Conservation (phyloP, 129 eudicot species). For the Apium graveolens region DNA sequence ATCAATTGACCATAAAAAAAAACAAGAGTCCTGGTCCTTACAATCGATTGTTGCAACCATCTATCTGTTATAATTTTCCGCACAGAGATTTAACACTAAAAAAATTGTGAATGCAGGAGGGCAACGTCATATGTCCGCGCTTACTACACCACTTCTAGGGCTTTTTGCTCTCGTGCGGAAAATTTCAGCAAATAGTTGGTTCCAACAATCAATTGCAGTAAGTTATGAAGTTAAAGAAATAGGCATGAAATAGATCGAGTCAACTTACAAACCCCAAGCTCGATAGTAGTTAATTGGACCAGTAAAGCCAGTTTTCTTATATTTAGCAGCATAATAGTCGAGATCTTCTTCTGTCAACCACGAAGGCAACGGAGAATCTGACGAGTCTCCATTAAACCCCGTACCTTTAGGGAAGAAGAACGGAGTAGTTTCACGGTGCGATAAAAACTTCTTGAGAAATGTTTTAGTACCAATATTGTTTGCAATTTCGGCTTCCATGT, state of each 20-base stretch:
- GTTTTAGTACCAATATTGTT: constrained; percentile 29
- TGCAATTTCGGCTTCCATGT: constrained; percentile 48
- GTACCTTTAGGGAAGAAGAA: constrained; percentile 39
- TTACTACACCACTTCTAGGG: too few relatives aligned
- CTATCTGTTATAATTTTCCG: too few relatives aligned
- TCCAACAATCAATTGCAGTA: too few relatives aligned
- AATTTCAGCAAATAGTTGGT: too few relatives aligned
- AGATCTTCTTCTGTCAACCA: constrained; percentile 66
- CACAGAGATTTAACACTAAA: too few relatives aligned
- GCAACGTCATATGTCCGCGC: too few relatives aligned
- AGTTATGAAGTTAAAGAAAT: neutral
- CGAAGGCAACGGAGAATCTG: constrained; percentile 26
- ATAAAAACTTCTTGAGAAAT: constrained; percentile 31
- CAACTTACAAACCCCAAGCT: constrained; percentile 39
- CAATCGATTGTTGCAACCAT: too few relatives aligned
- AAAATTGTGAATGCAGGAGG: too few relatives aligned
- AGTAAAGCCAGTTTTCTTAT: constrained; percentile 43
- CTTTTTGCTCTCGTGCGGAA: too few relatives aligned
- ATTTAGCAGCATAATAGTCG: constrained; percentile 41
- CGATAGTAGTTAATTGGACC: constrained; percentile 72
- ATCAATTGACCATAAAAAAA: neutral
- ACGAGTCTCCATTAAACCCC: constrained; percentile 11
- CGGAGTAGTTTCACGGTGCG: constrained; percentile 39
- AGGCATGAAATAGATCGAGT: neutral
- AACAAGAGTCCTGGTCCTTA: too few relatives aligned